Base-by-base conservation (phyloP, 768 basidiomycete genomes). In the Mycena rosella region DNA sequence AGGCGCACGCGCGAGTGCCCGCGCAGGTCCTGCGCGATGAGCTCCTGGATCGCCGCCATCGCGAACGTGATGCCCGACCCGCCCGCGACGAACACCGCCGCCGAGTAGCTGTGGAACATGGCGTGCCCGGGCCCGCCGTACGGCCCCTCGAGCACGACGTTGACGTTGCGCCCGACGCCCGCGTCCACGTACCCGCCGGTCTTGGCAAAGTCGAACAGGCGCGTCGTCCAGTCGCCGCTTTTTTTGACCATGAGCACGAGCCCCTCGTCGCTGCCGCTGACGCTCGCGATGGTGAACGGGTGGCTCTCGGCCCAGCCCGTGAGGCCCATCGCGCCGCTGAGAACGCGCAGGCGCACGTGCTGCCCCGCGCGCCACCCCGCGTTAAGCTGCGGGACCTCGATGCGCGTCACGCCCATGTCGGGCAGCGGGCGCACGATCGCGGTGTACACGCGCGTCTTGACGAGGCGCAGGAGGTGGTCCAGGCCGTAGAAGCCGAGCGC, bases 291-390 rank as follows among this genome's bases (percentile, higher is more conserved):
- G 6, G 89, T 87, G 75, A 90, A 90, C 2, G 88, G 89, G 60
- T 91, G 90, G 10, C 75, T 75, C 69, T 88, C 86, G 13, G 82
- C 72, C 78, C 82, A 80, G 13, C 79, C 82, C 47, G 76, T 71
- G 45, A 74, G 38, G 4, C 85, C 84, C 73, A 85, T 78, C 0
- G 76, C 76, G 4, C 77, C 60, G n/a, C 81, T 80, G 20, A 88
- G 79, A 5, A 86, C 71, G 18, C 88, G 82, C 1, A 91, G 51
- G 48, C 88, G 84, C 36, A 91, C 84, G 65, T 91, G 88, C 71
- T 91, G 90, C 3, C 90, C 88, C 0, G 88, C 79, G 22, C 85
- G 79, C 89, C 89, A 91, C 29, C 89, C 89, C 3, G 79, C 67
- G 45, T 78, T 82, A 49, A 89, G 48, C 4, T 77, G 65, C 0